Evolutionary conservation across 345 rosid species (phyloP), one percentile per base, ranked within the genome.

Genomic region (Boechera divaricarpa): DNA sequence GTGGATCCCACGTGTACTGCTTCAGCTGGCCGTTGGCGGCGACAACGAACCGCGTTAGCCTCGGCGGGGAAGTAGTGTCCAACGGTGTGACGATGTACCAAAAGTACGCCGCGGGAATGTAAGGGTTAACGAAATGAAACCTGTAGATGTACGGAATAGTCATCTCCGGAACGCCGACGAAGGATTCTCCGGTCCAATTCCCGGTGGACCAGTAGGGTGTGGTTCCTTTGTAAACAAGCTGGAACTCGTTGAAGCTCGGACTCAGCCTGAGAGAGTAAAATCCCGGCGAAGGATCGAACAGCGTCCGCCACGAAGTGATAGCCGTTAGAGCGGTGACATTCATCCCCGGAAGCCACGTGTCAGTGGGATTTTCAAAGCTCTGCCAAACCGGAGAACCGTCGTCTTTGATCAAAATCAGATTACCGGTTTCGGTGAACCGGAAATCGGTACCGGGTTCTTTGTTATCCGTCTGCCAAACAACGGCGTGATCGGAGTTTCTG

Each of bases 141-240:
- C 29, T 84, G 81, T 91, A 91, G 53, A 91, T 85, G 87, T 48
- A 41, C 10, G 79, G 70, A 41, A 79, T 70, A 1, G 77, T 58
- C 93, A 86, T 89, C 53, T 77, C 60, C 0, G 92, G 93, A 0
- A 91, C 79, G 10, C 90, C 91, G 0, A 83, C 70, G 56, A 93
- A 93, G 6, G 82, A 26, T 2, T 55, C 48, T 5, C 82, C 86
- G 62, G 88, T 83, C 98, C 98, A 93, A 3, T 86, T 87, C 0
- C 98, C 97, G 33, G 93, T 87, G 26, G 91, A 83, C 98, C 98
- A 93, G 45, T 89, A 77, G 70, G 89, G 81, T 9, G 38, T 88
- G 59, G 63, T 86, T 73, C 8, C 32, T 13, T 4, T 49, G 64
- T 9, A 86, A 82, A 93, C 88, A 82, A 36, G 89, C 67, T 67